Conservation (phyloP, 202 grass and related monocot species). For the Carex arenaria region DNA sequence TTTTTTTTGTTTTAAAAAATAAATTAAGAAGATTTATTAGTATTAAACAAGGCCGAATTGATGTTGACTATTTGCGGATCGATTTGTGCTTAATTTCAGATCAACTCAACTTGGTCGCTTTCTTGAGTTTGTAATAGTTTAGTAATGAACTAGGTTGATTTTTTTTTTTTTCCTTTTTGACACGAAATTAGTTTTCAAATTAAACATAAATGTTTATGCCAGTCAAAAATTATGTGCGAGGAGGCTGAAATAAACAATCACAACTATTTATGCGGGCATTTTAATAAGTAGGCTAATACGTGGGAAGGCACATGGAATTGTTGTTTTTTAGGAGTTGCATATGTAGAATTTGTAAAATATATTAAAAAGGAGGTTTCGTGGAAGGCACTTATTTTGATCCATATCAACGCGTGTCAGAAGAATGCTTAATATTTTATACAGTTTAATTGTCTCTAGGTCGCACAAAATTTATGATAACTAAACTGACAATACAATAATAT, state of each 20-base stretch:
- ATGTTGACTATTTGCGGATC: no score
- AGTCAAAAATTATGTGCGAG: neutral
- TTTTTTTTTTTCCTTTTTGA: neutral
- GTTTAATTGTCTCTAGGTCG: neutral
- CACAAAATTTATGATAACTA: neutral
- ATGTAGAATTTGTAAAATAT: slow-evolving; percentile 17
- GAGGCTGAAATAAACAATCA: neutral
- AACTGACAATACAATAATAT: neutral
- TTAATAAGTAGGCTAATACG: neutral
- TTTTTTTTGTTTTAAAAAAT: neutral
- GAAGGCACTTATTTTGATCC: neutral
- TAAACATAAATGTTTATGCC: neutral
- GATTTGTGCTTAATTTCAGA: neutral
- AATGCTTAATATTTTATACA: neutral
- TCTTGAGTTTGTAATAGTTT: neutral
- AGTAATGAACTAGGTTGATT: neutral
- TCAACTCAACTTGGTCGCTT: neutral
- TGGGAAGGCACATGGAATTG: slow-evolving; percentile 15
- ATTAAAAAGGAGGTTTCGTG: slow-evolving; percentile 13
- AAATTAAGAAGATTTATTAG: no score
- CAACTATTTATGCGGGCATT: neutral
- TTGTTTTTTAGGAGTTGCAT: neutral
- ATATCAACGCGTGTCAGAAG: neutral
- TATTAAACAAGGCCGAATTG: no score
- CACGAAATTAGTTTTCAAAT: neutral